Base-by-base conservation (phyloP, 1,284 basidiomycete genomes). In the Pseudozyma tsukubaensis region DNA sequence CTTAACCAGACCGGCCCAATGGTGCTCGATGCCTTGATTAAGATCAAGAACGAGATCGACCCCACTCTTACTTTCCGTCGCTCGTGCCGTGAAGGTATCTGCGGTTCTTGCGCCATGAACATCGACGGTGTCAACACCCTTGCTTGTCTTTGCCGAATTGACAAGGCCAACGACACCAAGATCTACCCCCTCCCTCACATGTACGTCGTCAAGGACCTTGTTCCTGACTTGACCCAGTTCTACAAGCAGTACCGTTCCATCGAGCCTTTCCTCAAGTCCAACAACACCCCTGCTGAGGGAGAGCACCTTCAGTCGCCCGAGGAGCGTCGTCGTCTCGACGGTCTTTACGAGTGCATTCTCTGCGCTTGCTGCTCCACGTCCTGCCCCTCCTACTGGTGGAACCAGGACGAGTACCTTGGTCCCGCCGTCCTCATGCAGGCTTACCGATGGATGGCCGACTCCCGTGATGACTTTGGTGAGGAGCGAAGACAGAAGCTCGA, bases 211-310 rank as follows among this genome's bases (percentile, higher is more conserved):
- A 99, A 98, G 89, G 96, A 99, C 87, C 91, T 99, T 80, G 94
- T 99, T 2, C 94, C 88, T 50, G 88, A 89, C 86, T 88, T 94
- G 75, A 93, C 92, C 12, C 90, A 91, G 75, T 96, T 94, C 89
- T 97, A 96, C 91, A 97, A 99, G 87, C 96, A 99, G 86, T 98
- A 99, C 92, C 98, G 98, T 87, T 95, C 94, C 42, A 97, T 99
- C 86, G 91, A 99, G 86, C 84, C 85, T 39, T 85, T 78, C 79
- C 76, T 85, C 55, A 82, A 85, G 78, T 61, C 78, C 19, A 75
- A 69, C 53, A 72, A 75, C 52, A 68, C 72, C n/a, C 83, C 84
- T 34, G 73, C 67, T 35, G 86, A 86, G 50, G 90, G 85, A 67
- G 94, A 96, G 87, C 92, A 91, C 88, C 87, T 95, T 63, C 96